phyloP scores from a whole-genome alignment of 306 rosid species.

The Vicia sativa region DNA sequence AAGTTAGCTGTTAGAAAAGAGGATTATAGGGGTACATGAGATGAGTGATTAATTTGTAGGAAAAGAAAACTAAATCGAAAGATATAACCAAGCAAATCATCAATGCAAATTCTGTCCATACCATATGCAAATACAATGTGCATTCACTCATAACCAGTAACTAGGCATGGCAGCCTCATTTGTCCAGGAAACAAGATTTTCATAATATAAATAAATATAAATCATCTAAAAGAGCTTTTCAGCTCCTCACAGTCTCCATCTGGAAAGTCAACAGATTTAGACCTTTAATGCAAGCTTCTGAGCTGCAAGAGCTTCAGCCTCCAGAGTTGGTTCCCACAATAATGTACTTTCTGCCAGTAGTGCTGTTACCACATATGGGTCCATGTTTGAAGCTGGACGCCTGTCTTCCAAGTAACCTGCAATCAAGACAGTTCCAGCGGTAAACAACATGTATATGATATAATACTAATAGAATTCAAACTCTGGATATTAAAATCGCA shows the following conservation, averaged over 20 bases:
- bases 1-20: too few species aligned
- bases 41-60: conserved; percentile 21
- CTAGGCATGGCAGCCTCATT: conserved; percentile 46
- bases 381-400: conserved; percentile 99
- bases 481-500: neutral
- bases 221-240: conserved; percentile 46
- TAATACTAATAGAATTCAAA: too few species aligned
- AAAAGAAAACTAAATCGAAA: neutral
- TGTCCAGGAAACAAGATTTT: conserved; percentile 49
- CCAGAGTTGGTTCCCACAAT: conserved; percentile 94
- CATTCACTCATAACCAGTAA: conserved; percentile 44
- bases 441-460: neutral
- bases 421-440: conserved; percentile 10
- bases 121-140: conserved; percentile 40
- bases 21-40: neutral
- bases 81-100: conserved; percentile 34
- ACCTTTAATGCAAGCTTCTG: conserved; percentile 86
- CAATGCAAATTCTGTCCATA: conserved; percentile 36
- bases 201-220: conserved; percentile 47
- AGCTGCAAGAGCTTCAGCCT: conserved; percentile 98
- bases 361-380: conserved; percentile 84
- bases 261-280: conserved; percentile 44
- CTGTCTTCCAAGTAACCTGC: conserved; percentile 98
- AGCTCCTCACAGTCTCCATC: conserved; percentile 30
- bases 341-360: conserved; percentile 82